phyloP scores from a whole-genome alignment of 2,329 filamentous ascomycete species.

The Fusarium verrucosum region DNA sequence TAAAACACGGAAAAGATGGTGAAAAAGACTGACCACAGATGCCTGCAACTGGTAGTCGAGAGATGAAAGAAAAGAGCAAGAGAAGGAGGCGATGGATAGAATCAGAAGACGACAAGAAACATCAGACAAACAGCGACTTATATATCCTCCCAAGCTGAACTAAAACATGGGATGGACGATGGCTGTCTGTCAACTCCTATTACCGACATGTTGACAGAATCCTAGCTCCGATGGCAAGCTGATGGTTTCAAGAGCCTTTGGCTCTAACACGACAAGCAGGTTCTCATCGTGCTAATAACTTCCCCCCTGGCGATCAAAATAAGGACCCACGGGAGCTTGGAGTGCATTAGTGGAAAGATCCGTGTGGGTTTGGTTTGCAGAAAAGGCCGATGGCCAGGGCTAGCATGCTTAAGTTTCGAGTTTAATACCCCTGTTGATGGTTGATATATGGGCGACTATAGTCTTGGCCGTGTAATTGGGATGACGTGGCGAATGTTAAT shows the following conservation, averaged over 20 bases:
- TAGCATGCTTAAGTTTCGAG: conserved; percentile 35
- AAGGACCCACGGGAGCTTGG: conserved; percentile 15
- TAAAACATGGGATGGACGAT: conserved; percentile 15
- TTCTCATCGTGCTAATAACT: no score
- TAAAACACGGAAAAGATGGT: conserved; percentile 25
- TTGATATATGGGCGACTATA: conserved; percentile 9
- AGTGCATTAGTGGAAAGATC: conserved; percentile 42
- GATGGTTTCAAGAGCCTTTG: conserved; percentile 38
- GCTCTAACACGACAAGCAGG: conserved; percentile 27
- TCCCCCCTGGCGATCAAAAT: conserved; percentile 37
- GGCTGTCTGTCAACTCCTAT: conserved; percentile 18
- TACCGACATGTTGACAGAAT: conserved; percentile 28
- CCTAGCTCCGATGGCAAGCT: conserved; percentile 27
- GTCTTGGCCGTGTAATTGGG: conserved; percentile 11
- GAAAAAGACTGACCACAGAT: conserved; percentile 42
- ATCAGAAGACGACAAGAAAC: conserved; percentile 11
- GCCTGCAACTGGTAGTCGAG: conserved; percentile 43
- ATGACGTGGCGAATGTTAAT: conserved; percentile 42
- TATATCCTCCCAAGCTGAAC: conserved; percentile 10
- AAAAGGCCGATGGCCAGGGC: conserved; percentile 19
- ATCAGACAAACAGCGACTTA: conserved; percentile 29
- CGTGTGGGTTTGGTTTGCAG: conserved; percentile 4
- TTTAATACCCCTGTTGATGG: conserved; percentile 19
- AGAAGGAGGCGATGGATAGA: conserved; percentile 39
- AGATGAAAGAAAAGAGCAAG: conserved; percentile 38